Base-by-base conservation (phyloP, 2,329 filamentous ascomycete genomes). In the Arthroderma sp. region DNA sequence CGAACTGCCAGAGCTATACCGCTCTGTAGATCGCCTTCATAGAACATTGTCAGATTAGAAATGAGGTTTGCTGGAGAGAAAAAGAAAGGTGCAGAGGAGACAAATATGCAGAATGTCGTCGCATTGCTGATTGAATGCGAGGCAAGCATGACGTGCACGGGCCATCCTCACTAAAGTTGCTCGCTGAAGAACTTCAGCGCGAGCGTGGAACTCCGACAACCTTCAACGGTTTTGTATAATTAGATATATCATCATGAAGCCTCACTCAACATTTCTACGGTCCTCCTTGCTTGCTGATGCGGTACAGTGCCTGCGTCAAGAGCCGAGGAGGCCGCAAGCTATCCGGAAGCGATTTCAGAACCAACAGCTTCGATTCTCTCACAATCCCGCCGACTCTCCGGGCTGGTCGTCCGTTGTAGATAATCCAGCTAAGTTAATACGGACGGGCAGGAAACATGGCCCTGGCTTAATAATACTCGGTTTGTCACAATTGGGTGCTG, bases 351-450 rank as follows among this genome's bases (percentile, higher is more conserved):
- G 58, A 54, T 66, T 62, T 46, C 58, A 58, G 50, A 49, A 42
- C 22, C 60, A 63, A 44, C 63, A 66, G 48, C 55, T 57, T 45
- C 62, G 65, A 36, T 65, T 62, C 51, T 62, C 64, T 32, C 60
- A 63, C 32, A 42, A 38, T 31, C 74, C 77, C 30, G 82, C 74
- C 55, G 86, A 94, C 56, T 77, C 87, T 59, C 83, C 85, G 1
- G 74, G 74, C 59, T 95, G 93, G 69, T 74, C 78, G 48, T 94
- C 87, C 5, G 80, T 94, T 52, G 76, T 95, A 52, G 89, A 98
- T 67, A 82, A 84, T 48, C 87, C 89, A 1, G 78, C 88, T 0
- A 75, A 77, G 53, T 76, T 95, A 31, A 82, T 96, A 33, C 83
- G 86, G 38, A 70, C 78, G 1, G 80, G 83, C 41, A 74, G 77